phyloP scores from a whole-genome alignment of 768 basidiomycete genomes.

The Mycena leptocephala region DNA sequence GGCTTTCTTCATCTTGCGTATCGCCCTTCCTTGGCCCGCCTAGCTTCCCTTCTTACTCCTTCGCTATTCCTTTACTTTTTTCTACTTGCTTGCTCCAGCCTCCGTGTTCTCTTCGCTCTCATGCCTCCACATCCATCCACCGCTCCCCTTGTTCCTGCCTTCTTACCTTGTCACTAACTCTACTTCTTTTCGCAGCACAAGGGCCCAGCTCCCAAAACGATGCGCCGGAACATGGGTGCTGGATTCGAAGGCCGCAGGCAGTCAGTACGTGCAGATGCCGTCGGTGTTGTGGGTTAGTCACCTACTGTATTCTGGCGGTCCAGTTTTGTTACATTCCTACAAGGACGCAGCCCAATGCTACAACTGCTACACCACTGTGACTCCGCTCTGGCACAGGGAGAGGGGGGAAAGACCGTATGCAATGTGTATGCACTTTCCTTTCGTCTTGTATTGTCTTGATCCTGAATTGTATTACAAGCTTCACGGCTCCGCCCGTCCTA shows the following conservation, averaged over 20 bases:
- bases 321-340: too few species aligned
- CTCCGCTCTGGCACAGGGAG: constrained; percentile 92
- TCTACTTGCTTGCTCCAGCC: too few species aligned
- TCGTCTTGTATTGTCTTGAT: neutral
- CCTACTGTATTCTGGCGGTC: too few species aligned
- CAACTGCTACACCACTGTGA: constrained; percentile 92
- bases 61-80: too few species aligned
- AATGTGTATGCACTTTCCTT: constrained; percentile 76
- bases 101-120: neutral
- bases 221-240: constrained; percentile 84
- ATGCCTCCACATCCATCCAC: neutral
- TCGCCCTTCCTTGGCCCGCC: too few species aligned
- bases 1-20: too few species aligned
- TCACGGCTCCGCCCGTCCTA: constrained; percentile 92
- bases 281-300: constrained; percentile 81
- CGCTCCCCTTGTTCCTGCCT: neutral
- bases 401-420: constrained; percentile 94
- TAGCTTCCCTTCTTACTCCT: too few species aligned
- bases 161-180: neutral
- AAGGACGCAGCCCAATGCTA: constrained; percentile 82
- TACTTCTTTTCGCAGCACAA: constrained; percentile 73
- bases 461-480: constrained; percentile 81
- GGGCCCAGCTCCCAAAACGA: constrained; percentile 89
- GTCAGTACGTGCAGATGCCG: constrained; percentile 73
- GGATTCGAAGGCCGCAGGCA: constrained; percentile 82